Evolutionary conservation across 345 rosid species (phyloP), one percentile per base, ranked within the genome.

Genomic region (Pelargonium nanum): DNA sequence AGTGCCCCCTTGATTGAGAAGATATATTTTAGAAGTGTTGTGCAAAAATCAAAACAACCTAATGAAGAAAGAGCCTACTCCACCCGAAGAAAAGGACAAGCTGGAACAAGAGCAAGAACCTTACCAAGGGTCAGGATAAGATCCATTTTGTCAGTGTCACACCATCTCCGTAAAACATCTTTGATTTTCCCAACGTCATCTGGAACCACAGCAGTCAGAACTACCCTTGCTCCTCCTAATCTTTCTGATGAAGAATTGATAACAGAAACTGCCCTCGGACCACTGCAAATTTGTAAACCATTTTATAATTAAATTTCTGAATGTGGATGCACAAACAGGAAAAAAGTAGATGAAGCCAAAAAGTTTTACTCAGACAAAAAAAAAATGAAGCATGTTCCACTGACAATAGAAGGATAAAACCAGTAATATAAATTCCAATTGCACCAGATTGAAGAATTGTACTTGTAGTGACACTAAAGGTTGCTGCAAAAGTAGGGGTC

Each of bases 51-150:
- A 57, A 48, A 45, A 57, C 19, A 4, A 64, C 13, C 17, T 24
- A 4, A n/a, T 22, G 40, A 58, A 63, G 25, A 24, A 56, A 24
- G 64, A 45, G 25, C 61, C 10, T 50, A 9, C 32, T 59, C 51
- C 44, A 57, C 24, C 19, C 30, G 28, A 19, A 40, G 30, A 53
- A 56, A 21, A 24, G 51, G 23, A 16, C 58, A 53, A 67, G 20
- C 44, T 22, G 40, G 9, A 55, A 23, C 21, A 62, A 53, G 60
- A 19, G 40, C 53, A 61, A 58, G 45, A 65, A 64, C 50, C 71
- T 61, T 66, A 93, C 99, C 99, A 16, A 93, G 82, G 57, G 97
- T 89, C 69, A 85, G 86, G 66, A 87, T 83, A 62, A 93, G 97
- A 77, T 85, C 94, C 71, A 89, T 76, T 63, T 75, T 71, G 56